phyloP scores from a whole-genome alignment of 2,329 filamentous ascomycete species.

The Paracoccidioides brasiliensis region DNA sequence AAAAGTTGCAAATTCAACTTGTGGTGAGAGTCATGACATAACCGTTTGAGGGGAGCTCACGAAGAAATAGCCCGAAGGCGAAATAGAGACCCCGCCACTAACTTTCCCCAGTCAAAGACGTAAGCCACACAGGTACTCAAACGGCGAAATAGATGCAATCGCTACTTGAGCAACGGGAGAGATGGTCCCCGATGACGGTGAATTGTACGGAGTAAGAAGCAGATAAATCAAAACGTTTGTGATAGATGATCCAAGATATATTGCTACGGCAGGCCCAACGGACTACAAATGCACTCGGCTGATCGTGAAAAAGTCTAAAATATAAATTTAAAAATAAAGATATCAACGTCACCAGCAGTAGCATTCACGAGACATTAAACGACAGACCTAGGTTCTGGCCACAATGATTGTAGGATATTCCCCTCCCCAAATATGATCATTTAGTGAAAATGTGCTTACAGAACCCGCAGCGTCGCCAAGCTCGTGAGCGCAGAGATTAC shows the following conservation, averaged over 20 bases:
- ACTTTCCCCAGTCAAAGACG: background rate
- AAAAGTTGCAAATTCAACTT: background rate
- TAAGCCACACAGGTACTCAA: background rate
- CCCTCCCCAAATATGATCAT: background rate
- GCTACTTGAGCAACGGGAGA: background rate
- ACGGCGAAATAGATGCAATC: background rate
- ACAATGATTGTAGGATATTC: conserved; percentile 8
- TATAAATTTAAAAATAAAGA: background rate
- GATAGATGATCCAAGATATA: background rate
- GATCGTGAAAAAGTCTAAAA: background rate
- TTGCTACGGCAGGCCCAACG: conserved; percentile 2
- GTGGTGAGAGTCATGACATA: background rate
- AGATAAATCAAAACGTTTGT: too few relatives aligned
- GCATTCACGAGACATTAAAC: background rate
- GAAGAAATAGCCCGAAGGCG: background rate
- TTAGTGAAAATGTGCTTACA: conserved; percentile 7
- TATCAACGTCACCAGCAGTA: too few relatives aligned
- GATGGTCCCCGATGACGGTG: background rate
- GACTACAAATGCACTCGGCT: background rate
- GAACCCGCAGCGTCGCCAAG: conserved; percentile 49
- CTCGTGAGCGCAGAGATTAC: conserved; percentile 70
- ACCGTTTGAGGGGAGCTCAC: background rate
- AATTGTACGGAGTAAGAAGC: background rate
- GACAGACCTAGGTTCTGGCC: background rate
- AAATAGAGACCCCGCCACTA: background rate